Evolutionary conservation across 176 grass and related monocot genomes (phyloP), one percentile per base, ranked within the genome.

Genomic region (Elaeis guineensis): DNA sequence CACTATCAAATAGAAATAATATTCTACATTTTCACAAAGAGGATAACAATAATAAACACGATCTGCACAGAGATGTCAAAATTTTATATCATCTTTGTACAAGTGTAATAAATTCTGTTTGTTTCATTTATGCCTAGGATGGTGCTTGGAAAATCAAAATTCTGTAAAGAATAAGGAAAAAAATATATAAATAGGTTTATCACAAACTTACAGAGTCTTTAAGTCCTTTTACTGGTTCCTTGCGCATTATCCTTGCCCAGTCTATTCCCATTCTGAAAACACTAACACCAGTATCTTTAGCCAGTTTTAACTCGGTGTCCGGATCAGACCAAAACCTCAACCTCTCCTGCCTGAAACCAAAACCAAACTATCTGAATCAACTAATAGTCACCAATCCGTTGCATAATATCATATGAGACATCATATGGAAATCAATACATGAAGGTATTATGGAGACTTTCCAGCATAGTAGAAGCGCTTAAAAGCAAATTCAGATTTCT

Each of bases 261-360:
- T 96, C 83, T 60, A 96, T 77, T 59, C 92, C 92, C 83, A 96
- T 85, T 26, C 92, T 87, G 54, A 96, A 90, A 68, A 90, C 80
- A 44, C 54, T 85, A 19, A 88, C 29, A 16, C 92, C 87, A 0
- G 87, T 88, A 19, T 88, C 83, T 65, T 96, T 96, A 30, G 83
- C 92, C 61, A 96, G 80, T 75, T 96, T 85, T 54, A 96, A 83
- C 62, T 96, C 92, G 25, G 66, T 82, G 54, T 97, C 87, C 51
- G 92, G 92, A 73, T 97, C 87, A 11, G 92, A 97, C 92, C 92
- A 97, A 85, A 97, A 97, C 73, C 75, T 87, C 59, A 97, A 77
- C 65, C 92, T 77, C 73, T 90, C 92, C 53, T 90, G 71, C 77
- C 92, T 97, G 68, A 59, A 65, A 62, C 5, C 50, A 63, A 6